These are phyloP conservation scores for Hymenoscyphus albidus DNA, from an alignment of 2,329 filamentous ascomycete species.

Conservation along the genomic window DNA sequence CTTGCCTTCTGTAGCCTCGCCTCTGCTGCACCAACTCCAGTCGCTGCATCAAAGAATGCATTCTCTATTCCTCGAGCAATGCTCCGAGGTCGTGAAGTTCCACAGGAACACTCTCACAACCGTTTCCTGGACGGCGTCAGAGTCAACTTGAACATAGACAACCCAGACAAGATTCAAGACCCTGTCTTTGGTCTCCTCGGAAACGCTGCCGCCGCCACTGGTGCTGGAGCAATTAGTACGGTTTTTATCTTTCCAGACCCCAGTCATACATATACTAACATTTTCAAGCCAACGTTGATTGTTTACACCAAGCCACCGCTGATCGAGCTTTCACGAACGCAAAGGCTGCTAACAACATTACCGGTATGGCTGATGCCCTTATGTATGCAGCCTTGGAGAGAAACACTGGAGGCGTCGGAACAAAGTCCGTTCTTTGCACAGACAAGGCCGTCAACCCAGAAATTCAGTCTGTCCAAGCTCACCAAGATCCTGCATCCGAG, in stretches of 20 bases:
- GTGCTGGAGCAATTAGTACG: constrained; percentile 42
- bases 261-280: neutral
- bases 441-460: constrained; percentile 60
- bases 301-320: constrained; percentile 55
- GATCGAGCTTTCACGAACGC: constrained; percentile 61
- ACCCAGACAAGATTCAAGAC: constrained; percentile 47
- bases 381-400: constrained; percentile 54
- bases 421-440: constrained; percentile 54
- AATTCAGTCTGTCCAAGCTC: constrained; percentile 59
- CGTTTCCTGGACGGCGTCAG: constrained; percentile 45
- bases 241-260: neutral
- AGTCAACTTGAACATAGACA: constrained; percentile 43
- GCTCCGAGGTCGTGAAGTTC: constrained; percentile 45
- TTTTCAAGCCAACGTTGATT: constrained; percentile 45
- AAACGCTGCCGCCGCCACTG: constrained; percentile 45
- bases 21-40: constrained; percentile 30
- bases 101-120: constrained; percentile 54
- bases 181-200: constrained; percentile 52
- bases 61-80: constrained; percentile 31
- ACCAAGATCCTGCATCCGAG: constrained; percentile 63
- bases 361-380: constrained; percentile 50
- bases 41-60: constrained; percentile 21
- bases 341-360: constrained; percentile 50
- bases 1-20: constrained; percentile 32
- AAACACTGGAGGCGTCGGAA: constrained; percentile 56